phyloP scores from a whole-genome alignment of 345 rosid genomes.

The Rhodomyrtus tomentosa region DNA sequence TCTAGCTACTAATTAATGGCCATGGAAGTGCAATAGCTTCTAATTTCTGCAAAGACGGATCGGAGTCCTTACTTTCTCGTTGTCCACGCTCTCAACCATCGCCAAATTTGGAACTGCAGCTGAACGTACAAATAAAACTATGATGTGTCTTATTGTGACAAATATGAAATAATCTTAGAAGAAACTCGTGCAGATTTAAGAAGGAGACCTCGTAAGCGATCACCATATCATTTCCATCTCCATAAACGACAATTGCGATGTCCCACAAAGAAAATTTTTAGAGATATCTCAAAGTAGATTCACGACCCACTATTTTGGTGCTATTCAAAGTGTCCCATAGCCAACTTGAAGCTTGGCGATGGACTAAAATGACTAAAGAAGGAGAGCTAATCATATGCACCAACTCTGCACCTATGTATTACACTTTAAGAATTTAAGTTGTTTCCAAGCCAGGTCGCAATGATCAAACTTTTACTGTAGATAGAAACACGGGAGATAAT shows the following conservation, averaged over 20 bases:
- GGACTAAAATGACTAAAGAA: neutral
- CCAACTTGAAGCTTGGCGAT: neutral
- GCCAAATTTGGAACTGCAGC: slow-evolving; percentile 78
- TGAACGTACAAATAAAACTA: slow-evolving; percentile 18
- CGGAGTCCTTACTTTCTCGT: slow-evolving; percentile 43
- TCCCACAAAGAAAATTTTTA: neutral
- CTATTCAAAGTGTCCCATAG: neutral
- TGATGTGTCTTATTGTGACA: neutral
- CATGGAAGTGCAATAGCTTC: neutral
- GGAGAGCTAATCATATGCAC: neutral
- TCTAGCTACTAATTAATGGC: neutral
- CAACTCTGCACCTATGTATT: neutral
- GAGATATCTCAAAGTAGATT: neutral
- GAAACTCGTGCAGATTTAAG: neutral
- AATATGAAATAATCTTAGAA: neutral
- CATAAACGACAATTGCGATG: neutral
- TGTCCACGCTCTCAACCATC: slow-evolving; percentile 68
- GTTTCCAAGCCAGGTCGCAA: neutral
- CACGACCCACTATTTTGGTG: neutral
- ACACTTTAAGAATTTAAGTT: neutral
- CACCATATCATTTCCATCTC: neutral
- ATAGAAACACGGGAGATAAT: neutral
- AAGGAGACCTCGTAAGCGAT: neutral
- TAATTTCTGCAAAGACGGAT: neutral
- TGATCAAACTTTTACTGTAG: neutral